These are phyloP conservation scores for Aspergillus spinulosporus DNA, from an alignment of 2,329 filamentous ascomycete genomes.

Conservation along the genomic window DNA sequence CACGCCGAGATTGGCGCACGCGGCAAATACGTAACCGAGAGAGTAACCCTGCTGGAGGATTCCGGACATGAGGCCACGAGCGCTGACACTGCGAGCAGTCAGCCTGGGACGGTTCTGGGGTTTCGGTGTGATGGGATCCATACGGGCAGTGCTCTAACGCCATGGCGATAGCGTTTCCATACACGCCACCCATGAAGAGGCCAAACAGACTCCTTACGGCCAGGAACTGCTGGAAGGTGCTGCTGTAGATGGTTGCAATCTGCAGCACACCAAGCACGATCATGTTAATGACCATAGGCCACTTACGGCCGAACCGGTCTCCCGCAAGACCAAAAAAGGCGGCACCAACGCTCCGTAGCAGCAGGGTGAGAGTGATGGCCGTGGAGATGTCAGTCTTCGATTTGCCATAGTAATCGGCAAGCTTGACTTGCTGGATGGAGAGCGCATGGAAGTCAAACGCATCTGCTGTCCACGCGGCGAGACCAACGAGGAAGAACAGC, in stretches of 20 bases:
- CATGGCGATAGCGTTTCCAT: constrained; percentile 77
- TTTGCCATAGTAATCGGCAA: constrained; percentile 59
- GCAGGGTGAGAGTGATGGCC: constrained; percentile 62
- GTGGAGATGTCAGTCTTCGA: constrained; percentile 70
- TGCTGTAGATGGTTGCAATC: constrained; percentile 74
- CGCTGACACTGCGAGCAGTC: constrained; percentile 47
- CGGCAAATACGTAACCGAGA: constrained; percentile 76
- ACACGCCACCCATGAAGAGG: constrained; percentile 78
- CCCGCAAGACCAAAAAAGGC: constrained; percentile 73
- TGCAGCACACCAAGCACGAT: constrained; percentile 69
- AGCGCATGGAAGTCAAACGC: constrained; percentile 83
- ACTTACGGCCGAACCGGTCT: constrained; percentile 75
- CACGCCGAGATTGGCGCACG: constrained; percentile 68
- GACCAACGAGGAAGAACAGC: constrained; percentile 74
- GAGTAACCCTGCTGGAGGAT: constrained; percentile 82
- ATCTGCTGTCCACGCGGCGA: constrained; percentile 76
- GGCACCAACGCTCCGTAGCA: constrained; percentile 73
- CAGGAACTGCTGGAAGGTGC: constrained; percentile 72
- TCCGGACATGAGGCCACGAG: constrained; percentile 77
- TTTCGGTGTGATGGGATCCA: neutral
- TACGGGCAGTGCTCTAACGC: constrained; percentile 70
- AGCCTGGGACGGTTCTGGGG: neutral
- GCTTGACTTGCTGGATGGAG: constrained; percentile 73
- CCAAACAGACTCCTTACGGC: constrained; percentile 72
- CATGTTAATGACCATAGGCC: constrained; percentile 82